These are phyloP conservation scores for Myxozyma udenii DNA, from an alignment of 805 yeast genomes.

Conservation along the genomic window DNA sequence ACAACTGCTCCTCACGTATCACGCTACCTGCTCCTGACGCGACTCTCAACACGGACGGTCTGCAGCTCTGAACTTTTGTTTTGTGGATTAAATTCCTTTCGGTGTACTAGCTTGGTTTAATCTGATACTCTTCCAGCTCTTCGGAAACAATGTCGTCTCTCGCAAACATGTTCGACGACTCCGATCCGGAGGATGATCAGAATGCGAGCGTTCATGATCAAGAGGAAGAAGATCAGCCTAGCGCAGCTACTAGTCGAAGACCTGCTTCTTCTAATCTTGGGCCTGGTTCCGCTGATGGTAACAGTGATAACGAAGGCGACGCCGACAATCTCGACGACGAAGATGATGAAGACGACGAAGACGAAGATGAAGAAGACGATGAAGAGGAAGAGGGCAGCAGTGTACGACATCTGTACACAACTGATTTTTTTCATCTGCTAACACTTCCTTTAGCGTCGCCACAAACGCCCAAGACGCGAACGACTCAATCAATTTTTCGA, in stretches of 20 bases:
- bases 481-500: slow-evolving; percentile 83
- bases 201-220: slow-evolving; percentile 3
- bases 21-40: no score
- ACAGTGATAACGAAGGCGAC: slow-evolving; percentile 22
- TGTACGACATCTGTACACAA: background rate
- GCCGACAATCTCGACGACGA: slow-evolving; percentile 66
- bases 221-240: slow-evolving; percentile 3
- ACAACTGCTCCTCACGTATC: no score
- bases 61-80: no score
- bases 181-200: slow-evolving; percentile 26
- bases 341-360: slow-evolving; percentile 98
- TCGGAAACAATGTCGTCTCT: slow-evolving; percentile 24
- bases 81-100: no score
- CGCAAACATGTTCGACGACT: slow-evolving; percentile 28
- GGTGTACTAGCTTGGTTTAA: no score
- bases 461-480: slow-evolving; percentile 44
- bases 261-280: no score
- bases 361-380: slow-evolving; percentile 90
- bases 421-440: background rate
- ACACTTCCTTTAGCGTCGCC: slow-evolving; percentile 24
- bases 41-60: no score
- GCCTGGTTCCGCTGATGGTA: slow-evolving; percentile 18
- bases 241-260: slow-evolving; percentile 1
- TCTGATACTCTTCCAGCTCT: no score
- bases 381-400: slow-evolving; percentile 86